These are phyloP conservation scores for Coemansia guatemalensis DNA, from an alignment of 192 early-diverging fungal species.

Conservation along the genomic window DNA sequence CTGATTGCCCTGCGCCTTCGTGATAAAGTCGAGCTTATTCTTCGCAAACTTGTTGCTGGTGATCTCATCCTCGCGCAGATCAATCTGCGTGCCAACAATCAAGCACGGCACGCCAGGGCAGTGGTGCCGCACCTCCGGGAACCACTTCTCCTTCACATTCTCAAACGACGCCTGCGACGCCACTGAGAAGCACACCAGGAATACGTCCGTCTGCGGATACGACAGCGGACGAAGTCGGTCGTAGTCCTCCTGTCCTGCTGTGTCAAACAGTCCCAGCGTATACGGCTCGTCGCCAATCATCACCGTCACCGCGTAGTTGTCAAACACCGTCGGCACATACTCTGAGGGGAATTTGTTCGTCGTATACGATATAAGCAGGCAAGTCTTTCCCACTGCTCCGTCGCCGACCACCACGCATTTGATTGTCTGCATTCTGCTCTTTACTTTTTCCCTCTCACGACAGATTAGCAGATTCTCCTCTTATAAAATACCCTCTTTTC, in stretches of 20 bases:
- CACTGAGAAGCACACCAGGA: conserved; percentile 91
- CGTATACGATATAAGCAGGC: conserved; percentile 78
- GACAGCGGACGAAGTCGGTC: conserved; percentile 88
- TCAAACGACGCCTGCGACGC: conserved; percentile 77
- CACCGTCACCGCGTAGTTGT: conserved; percentile 96
- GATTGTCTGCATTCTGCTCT: conserved; percentile 70
- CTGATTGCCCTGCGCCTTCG: conserved; percentile 56
- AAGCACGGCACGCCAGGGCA: conserved; percentile 49
- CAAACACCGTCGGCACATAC: conserved; percentile 91
- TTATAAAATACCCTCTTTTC: background rate
- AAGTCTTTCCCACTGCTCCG: conserved; percentile 91
- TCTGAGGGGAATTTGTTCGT: conserved; percentile 81
- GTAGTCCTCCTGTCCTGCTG: conserved; percentile 95
- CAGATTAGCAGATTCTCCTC: conserved; percentile 6
- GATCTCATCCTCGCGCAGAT: conserved; percentile 38
- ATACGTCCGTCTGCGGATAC: conserved; percentile 88
- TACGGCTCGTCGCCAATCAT: conserved; percentile 98
- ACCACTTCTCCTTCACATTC: conserved; percentile 61
- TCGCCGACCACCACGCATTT: conserved; percentile 91
- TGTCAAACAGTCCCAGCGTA: conserved; percentile 93
- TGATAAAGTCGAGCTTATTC: conserved; percentile 15
- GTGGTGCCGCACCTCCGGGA: conserved; percentile 27
- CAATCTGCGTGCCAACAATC: conserved; percentile 42
- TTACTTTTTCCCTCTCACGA: background rate
- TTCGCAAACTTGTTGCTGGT: conserved; percentile 52